Base-by-base conservation (phyloP, 352 stramenopile species). In the Pythium utonaiense region DNA sequence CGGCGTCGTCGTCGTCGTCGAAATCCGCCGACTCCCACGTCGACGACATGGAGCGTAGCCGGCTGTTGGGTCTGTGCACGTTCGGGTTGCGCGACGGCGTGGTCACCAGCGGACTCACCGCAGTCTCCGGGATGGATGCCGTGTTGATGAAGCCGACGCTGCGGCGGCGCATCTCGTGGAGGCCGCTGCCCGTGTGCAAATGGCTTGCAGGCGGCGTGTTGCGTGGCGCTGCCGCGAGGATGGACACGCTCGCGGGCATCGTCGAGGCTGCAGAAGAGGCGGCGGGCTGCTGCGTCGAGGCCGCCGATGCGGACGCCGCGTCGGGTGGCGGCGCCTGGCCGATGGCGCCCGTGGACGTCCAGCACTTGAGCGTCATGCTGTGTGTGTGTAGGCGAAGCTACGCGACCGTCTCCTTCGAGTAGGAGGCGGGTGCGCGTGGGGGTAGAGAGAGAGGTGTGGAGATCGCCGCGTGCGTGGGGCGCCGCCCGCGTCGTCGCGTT, bases 311-410 rank as follows among this genome's bases (percentile, higher is more conserved):
- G 14, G 51, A 14, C 1, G 50, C 21, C 3, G 30, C 36, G 30
- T 45, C n/a, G 0, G 66, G 45, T 34, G 69, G 30, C 53, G 78
- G 71, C 6, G 63, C n/a, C 58, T 68, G 64, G 13, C 62, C 58
- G 45, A 77, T 63, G 19, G 69, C 64, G 19, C 50, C 50, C 40
- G 49, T 65, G 28, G 67, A 74, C 52, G 71, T 75, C 74, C 74
- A 83, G 52, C 72, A 83, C 74, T 83, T 82, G 68, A 86, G 74
- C 62, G 77, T 86, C 77, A 86, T 86, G 36, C 47, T 55, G 36
- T 30, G 16, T 45, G n/a, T n/a, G n/a, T n/a, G n/a, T n/a, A n/a
- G n/a, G n/a, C n/a, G n/a, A n/a, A n/a, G n/a, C 27, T 16, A 14
- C 25, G 17, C n/a, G 31, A 6, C 31, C n/a, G 17, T 51, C 36